Evolutionary conservation across 306 rosid species (phyloP), one percentile per base, ranked within the genome.

Genomic region (Castanospermum australe): DNA sequence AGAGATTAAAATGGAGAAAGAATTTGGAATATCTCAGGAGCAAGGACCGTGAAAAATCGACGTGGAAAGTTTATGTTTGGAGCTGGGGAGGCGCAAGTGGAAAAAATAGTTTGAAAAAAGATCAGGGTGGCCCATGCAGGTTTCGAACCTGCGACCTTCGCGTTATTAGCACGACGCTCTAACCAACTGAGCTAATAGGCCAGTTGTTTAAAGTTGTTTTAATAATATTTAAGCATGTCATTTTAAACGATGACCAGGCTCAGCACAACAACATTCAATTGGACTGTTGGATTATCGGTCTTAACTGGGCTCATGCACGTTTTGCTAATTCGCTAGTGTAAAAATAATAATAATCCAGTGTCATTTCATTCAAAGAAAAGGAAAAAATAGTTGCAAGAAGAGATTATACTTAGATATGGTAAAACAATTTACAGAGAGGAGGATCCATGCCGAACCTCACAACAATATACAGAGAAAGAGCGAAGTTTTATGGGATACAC

Each of bases 111-210:
- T n/a, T n/a, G n/a, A 9, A 24, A 56, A 57, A 3, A 10, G 12
- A 59, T 28, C 32, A 28, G 1, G 3, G 13, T 62, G 68, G 86
- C 86, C 81, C 67, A 81, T 85, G 79, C 86, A 81, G 86, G 79
- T 85, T 8, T 85, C 85, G 80, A 84, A 84, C 88, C 77, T 80
- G 83, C 74, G 77, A 81, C 85, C 83, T 85, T 81, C 78, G 74
- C 83, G 85, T 85, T 85, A 85, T 82, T 85, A 81, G 86, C 86
- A 85, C 84, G 54, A 85, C 86, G 81, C 83, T 81, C 81, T 85
- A 85, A 85, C 84, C 86, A 85, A 12, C 84, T 82, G 82, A 85
- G 84, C 84, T 85, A 85, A 82, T 85, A 64, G 79, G 86, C 84
- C 83, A 7, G 0, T 0, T 22, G 67, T 0, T 25, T 13, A 6